Base-by-base conservation (phyloP, 345 rosid species). In the Ceriops decandra region DNA sequence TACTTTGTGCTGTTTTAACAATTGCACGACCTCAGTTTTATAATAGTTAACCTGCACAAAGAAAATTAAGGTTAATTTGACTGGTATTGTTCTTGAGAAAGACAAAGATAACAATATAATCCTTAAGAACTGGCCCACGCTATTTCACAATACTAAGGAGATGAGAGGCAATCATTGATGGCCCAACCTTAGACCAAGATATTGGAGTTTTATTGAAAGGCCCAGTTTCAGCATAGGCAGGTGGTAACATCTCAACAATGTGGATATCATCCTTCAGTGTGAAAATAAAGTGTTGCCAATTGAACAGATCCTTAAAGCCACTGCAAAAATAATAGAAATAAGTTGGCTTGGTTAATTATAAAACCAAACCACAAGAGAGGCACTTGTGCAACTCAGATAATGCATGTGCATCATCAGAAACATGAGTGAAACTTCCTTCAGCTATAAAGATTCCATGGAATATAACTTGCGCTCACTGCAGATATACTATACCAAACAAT, bases 251-350 rank as follows among this genome's bases (percentile, higher is more conserved):
- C 87, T 93, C 95, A 59, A 93, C 90, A 69, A 91, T 83, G 80
- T 87, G 93, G 70, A 91, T 79, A 66, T 89, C 97, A 73, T 87
- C 85, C 75, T 87, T 83, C 75, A 95, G 66, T 17, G 89, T 85
- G 70, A 87, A 79, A 16, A 91, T 87, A 84, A 95, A 91, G 74
- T 91, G 88, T 67, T 74, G 79, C 99, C 99, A 89, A 71, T 95
- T 87, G 88, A 95, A 91, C 20, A 91, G 82, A 87, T 95, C 96
- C 79, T 95, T 95, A 77, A 95, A 91, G 76, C 85, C 96, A 77
- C 97, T 95, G 83, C 80, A 78, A 72, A 28, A 49, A 75, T 5
- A 28, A 31, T 71, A n/a, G 22, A 71, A 60, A 68, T 26, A 58
- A 57, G 21, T 64, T 59, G 67, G 64, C 36, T 62, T 42, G 69